These are phyloP conservation scores for Heterobasidion irregulare DNA, from an alignment of 1,284 basidiomycete genomes.

Conservation along the genomic window DNA sequence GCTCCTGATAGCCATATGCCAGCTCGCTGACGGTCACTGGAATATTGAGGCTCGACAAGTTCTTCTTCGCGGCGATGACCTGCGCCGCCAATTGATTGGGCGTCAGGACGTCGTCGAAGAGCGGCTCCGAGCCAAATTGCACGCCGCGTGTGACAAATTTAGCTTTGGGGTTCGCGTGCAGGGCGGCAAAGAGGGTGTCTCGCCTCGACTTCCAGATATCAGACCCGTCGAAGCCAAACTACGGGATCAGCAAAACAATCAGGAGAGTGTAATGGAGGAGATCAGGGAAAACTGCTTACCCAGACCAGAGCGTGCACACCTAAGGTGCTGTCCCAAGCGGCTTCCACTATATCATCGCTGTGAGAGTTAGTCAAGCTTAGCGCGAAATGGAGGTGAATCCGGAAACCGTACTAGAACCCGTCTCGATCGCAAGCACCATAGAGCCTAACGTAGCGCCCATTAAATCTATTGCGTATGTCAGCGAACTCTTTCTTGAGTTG, in stretches of 20 bases:
- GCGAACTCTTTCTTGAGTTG: slow-evolving; percentile 52
- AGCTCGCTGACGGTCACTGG: slow-evolving; percentile 57
- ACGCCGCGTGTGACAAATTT: slow-evolving; percentile 60
- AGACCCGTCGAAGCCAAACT: slow-evolving; percentile 58
- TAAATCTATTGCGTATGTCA: slow-evolving; percentile 51
- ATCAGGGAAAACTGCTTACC: slow-evolving; percentile 25
- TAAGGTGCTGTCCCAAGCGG: slow-evolving; percentile 61
- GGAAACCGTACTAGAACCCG: slow-evolving; percentile 51
- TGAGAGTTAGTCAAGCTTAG: slow-evolving; percentile 2
- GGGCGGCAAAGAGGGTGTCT: slow-evolving; percentile 42
- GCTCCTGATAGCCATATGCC: slow-evolving; percentile 40
- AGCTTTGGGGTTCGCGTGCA: slow-evolving; percentile 57
- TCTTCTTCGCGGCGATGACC: slow-evolving; percentile 41
- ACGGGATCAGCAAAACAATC: slow-evolving; percentile 16
- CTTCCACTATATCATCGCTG: slow-evolving; percentile 62
- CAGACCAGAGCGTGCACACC: slow-evolving; percentile 72
- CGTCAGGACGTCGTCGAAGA: slow-evolving; percentile 55
- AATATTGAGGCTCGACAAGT: slow-evolving; percentile 45
- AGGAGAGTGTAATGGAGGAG: background rate
- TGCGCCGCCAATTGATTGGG: slow-evolving; percentile 44
- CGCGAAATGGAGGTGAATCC: background rate
- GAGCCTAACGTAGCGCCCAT: slow-evolving; percentile 62
- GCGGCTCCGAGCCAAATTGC: slow-evolving; percentile 70
- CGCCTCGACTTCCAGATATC: slow-evolving; percentile 49
- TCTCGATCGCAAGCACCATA: slow-evolving; percentile 58